Evolutionary conservation across 179 eudicot species (phyloP).

Genomic region (Spergularia azorica): DNA sequence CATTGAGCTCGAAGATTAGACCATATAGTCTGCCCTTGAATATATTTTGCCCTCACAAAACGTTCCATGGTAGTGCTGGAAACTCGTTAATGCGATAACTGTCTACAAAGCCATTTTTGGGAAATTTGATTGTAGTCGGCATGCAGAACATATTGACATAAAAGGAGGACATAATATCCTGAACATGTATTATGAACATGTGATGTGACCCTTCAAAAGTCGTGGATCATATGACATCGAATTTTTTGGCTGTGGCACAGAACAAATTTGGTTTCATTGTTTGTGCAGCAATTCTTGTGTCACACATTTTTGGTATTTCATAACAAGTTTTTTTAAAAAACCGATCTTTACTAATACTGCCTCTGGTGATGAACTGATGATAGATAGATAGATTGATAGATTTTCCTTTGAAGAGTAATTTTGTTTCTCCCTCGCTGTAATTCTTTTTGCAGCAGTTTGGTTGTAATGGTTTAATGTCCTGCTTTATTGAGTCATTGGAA

Average conservation of each 20-base stretch:
- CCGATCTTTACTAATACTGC: too few species aligned
- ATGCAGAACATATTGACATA: constrained; percentile 21
- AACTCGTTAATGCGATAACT: constrained; percentile 18
- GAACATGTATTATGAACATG: constrained; percentile 19
- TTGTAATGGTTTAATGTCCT: too few species aligned
- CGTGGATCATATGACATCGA: constrained; percentile 23
- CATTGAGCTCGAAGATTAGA: constrained; percentile 72
- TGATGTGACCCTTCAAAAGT: constrained; percentile 16
- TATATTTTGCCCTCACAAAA: background rate
- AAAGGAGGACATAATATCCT: background rate
- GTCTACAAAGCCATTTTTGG: constrained; percentile 16
- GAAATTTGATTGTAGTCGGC: constrained; percentile 7
- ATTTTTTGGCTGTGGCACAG: constrained; percentile 26
- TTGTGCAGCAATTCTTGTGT: constrained; percentile 1
- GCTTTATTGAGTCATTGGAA: too few species aligned
- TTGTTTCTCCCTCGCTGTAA: too few species aligned
- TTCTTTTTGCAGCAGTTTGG: too few species aligned
- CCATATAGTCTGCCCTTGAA: background rate
- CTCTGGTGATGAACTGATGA: too few species aligned
- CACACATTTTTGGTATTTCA: background rate
- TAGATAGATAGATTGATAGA: too few species aligned
- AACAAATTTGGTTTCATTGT: background rate
- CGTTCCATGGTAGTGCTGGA: constrained; percentile 11
- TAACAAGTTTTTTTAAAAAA: background rate
- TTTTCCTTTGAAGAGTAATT: too few species aligned